These are phyloP conservation scores for Cryptococcus maquisensis DNA, from an alignment of 1,284 basidiomycete species.

Conservation along the genomic window DNA sequence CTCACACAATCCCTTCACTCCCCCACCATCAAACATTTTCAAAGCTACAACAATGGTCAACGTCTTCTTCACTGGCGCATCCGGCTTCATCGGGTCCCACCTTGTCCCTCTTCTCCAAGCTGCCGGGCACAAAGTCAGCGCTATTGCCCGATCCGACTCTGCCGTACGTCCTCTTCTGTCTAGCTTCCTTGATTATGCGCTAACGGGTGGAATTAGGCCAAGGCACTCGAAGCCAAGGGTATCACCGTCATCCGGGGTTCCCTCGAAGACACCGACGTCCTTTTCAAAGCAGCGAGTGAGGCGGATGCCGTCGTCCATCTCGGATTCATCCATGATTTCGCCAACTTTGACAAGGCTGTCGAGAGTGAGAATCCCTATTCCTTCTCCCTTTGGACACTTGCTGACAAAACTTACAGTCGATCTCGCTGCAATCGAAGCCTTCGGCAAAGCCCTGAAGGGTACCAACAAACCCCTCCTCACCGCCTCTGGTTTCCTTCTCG, in stretches of 20 bases:
- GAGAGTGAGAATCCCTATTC: neutral
- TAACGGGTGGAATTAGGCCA: slow-evolving; percentile 1
- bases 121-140: slow-evolving; percentile 27
- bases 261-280: slow-evolving; percentile 22
- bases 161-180: slow-evolving; percentile 8
- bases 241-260: slow-evolving; percentile 17
- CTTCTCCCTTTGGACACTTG: neutral
- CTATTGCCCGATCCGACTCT: slow-evolving; percentile 25
- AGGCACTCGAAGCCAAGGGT: slow-evolving; percentile 16
- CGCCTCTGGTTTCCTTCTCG: slow-evolving; percentile 8
- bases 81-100: slow-evolving; percentile 27
- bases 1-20: too few species aligned
- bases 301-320: slow-evolving; percentile 36
- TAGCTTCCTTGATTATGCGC: neutral
- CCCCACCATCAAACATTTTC: too few species aligned
- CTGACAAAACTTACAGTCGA: slow-evolving; percentile 4
- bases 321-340: slow-evolving; percentile 29
- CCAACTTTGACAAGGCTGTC: slow-evolving; percentile 2
- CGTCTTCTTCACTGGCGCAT: slow-evolving; percentile 19
- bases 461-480: slow-evolving; percentile 24
- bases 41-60: too few species aligned
- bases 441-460: slow-evolving; percentile 19
- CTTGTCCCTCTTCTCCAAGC: slow-evolving; percentile 21
- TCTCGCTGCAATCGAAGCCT: slow-evolving; percentile 15
- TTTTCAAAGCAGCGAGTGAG: slow-evolving; percentile 16